These are phyloP conservation scores for Cladosporium sp. DNA, from an alignment of 2,329 filamentous ascomycete genomes.

Conservation along the genomic window DNA sequence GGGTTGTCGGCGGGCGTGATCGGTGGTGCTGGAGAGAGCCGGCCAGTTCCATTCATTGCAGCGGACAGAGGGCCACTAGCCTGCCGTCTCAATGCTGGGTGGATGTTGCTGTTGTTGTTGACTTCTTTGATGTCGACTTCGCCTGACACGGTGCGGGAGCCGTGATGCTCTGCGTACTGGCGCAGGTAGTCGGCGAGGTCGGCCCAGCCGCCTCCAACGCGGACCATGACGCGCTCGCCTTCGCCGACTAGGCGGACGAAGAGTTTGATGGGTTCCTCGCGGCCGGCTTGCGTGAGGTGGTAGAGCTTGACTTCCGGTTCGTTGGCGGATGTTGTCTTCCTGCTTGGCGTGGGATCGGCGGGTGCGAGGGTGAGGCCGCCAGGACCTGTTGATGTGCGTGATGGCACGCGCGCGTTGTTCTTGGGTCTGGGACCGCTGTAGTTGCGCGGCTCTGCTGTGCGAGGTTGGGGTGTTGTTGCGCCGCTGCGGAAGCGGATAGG, in stretches of 20 bases:
- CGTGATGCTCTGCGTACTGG: constrained; percentile 90
- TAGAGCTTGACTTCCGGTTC: constrained; percentile 78
- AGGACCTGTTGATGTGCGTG: constrained; percentile 8
- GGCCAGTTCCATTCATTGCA: neutral
- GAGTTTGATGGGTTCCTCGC: constrained; percentile 85
- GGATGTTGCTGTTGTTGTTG: constrained; percentile 27
- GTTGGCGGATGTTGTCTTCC: constrained; percentile 17
- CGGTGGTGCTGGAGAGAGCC: neutral
- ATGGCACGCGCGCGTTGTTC: constrained; percentile 10
- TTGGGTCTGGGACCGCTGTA: constrained; percentile 20
- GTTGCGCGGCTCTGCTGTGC: constrained; percentile 18
- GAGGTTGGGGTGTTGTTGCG: constrained; percentile 18
- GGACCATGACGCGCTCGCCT: constrained; percentile 94
- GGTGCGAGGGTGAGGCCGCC: constrained; percentile 28
- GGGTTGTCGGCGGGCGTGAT: neutral
- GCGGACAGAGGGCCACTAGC: constrained; percentile 12
- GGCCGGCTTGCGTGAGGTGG: constrained; percentile 78
- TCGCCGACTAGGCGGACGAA: constrained; percentile 92
- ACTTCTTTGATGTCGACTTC: constrained; percentile 55
- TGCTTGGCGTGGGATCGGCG: constrained; percentile 33
- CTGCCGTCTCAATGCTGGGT: constrained; percentile 18
- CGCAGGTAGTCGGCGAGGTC: constrained; percentile 92
- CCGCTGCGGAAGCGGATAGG: constrained; percentile 69
- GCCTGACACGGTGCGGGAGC: constrained; percentile 60
- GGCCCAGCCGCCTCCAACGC: constrained; percentile 97